Evolutionary conservation across 192 early-diverging fungal species (phyloP).

Genomic region (Lobulomyces angularis): DNA sequence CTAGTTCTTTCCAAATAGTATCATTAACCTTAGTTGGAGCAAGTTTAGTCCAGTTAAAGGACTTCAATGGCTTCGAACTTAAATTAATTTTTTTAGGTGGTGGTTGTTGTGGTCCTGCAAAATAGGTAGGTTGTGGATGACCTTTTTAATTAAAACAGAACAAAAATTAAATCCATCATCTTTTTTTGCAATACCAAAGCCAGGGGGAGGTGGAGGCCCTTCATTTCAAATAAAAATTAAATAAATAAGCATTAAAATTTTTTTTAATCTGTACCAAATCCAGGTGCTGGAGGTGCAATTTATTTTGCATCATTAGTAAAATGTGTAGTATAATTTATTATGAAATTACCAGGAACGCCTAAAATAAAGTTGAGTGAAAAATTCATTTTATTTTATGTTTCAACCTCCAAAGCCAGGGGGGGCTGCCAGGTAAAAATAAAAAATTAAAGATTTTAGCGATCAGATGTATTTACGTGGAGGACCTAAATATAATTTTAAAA

Average conservation of each 20-base stretch:
- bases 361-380: too few relatives aligned
- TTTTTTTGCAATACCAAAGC: conserved; percentile 1
- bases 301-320: too few relatives aligned
- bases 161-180: background rate
- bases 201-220: conserved; percentile 5
- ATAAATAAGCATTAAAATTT: conserved; percentile 1
- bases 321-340: too few relatives aligned
- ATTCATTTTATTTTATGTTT: too few relatives aligned
- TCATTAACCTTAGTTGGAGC: conserved; percentile 28
- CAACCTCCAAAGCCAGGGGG: too few relatives aligned
- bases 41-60: conserved; percentile 46
- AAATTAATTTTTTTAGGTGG: conserved; percentile 28
- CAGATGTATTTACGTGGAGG: too few relatives aligned
- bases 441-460: too few relatives aligned
- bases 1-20: conserved; percentile 29
- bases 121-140: too few relatives aligned
- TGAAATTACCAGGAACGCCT: too few relatives aligned
- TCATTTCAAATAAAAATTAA: background rate
- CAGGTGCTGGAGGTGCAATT: conserved; percentile 15
- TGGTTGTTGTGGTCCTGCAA: conserved; percentile 6
- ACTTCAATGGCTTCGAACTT: conserved; percentile 35
- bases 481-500: too few relatives aligned
- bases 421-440: too few relatives aligned
- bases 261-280: background rate
- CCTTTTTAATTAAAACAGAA: too few relatives aligned